phyloP scores from a whole-genome alignment of 257 asterid genomes.

The Nicotiana obtusifolia region DNA sequence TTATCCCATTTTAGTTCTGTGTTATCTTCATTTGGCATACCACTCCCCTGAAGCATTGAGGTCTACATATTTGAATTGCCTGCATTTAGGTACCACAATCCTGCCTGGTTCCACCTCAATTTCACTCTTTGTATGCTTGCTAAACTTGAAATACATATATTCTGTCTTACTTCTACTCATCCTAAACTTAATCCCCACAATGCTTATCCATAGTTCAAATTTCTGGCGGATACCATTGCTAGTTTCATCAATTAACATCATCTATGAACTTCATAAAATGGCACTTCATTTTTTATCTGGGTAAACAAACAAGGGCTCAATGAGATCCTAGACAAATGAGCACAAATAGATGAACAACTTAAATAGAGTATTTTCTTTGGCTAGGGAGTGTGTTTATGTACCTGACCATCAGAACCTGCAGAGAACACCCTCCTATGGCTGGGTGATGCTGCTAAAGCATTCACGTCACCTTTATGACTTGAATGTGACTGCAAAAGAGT shows the following conservation, averaged over 20 bases:
- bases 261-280: background rate
- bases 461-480: conserved; percentile 85
- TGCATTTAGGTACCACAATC: background rate
- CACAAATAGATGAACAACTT: background rate
- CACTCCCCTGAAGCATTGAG: background rate
- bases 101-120: background rate
- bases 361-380: background rate
- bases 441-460: conserved; percentile 83
- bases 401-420: conserved; percentile 99
- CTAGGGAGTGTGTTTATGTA: conserved; percentile 16
- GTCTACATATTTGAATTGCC: background rate
- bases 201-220: background rate
- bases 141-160: background rate
- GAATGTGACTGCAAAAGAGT: conserved; percentile 85
- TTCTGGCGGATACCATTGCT: background rate
- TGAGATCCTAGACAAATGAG: background rate
- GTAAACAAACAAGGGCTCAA: background rate
- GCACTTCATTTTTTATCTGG: background rate
- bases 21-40: no score
- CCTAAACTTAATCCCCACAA: background rate
- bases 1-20: no score
- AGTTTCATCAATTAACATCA: background rate
- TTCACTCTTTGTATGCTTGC: background rate
- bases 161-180: background rate
- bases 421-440: conserved; percentile 80